Evolutionary conservation across 2,329 filamentous ascomycete species (phyloP).

Genomic region (Exserohilum rostratum): DNA sequence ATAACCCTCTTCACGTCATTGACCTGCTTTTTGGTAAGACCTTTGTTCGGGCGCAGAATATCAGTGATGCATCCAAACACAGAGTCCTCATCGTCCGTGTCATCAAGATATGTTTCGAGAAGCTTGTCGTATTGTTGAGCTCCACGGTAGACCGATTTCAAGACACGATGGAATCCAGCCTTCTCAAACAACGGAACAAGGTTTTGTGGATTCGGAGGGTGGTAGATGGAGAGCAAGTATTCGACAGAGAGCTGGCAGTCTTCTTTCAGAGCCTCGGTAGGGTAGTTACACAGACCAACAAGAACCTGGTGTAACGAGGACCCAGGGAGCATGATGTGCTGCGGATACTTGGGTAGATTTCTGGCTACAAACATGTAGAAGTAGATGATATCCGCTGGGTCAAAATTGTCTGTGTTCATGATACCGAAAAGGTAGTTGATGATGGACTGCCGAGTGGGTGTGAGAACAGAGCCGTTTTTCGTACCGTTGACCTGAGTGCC

Average conservation of each 20-base stretch:
- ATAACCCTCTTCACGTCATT: constrained; percentile 74
- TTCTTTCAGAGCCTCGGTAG: constrained; percentile 78
- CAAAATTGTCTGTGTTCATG: constrained; percentile 80
- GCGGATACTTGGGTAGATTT: constrained; percentile 94
- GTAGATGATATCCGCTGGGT: constrained; percentile 83
- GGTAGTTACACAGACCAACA: constrained; percentile 82
- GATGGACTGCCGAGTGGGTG: constrained; percentile 86
- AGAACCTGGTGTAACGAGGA: constrained; percentile 83
- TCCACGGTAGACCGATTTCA: constrained; percentile 84
- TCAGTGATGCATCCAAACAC: constrained; percentile 82
- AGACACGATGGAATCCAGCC: constrained; percentile 85
- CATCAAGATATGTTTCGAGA: constrained; percentile 82
- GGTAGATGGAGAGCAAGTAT: constrained; percentile 91
- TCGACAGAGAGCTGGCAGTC: constrained; percentile 97
- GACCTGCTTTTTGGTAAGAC: constrained; percentile 71
- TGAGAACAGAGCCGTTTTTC: constrained; percentile 38
- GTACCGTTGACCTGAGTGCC: constrained; percentile 60
- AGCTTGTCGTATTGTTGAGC: constrained; percentile 82
- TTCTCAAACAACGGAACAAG: constrained; percentile 79
- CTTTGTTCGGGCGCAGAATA: constrained; percentile 70
- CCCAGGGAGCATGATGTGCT: constrained; percentile 90
- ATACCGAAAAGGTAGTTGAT: constrained; percentile 89
- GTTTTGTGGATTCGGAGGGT: constrained; percentile 78
- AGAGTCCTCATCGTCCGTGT: constrained; percentile 73
- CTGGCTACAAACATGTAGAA: constrained; percentile 98